Evolutionary conservation across 2,329 filamentous ascomycete species (phyloP).

Genomic region (Pseudogymnoascus sp.): DNA sequence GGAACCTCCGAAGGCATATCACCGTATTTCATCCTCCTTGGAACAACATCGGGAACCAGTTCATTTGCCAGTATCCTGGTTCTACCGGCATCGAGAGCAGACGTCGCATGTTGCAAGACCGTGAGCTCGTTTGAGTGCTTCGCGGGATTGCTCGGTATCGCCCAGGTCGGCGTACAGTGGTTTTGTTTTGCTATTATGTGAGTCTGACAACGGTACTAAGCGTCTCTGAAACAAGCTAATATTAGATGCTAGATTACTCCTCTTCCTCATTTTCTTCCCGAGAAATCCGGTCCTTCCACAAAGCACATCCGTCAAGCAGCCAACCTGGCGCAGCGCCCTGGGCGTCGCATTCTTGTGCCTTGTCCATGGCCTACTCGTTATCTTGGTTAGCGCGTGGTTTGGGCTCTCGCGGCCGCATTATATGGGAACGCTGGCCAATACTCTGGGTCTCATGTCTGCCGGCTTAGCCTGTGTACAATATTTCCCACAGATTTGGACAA

Average conservation of each 20-base stretch:
- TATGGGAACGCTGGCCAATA: constrained; percentile 74
- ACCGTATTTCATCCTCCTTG: constrained; percentile 91
- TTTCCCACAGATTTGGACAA: constrained; percentile 90
- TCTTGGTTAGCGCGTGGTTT: constrained; percentile 63
- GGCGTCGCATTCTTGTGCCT: constrained; percentile 66
- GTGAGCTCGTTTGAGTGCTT: constrained; percentile 76
- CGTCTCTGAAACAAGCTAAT: background rate
- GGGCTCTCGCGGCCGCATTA: constrained; percentile 54
- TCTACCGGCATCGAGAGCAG: constrained; percentile 71
- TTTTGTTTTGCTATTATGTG: constrained; percentile 87
- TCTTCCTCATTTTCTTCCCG: constrained; percentile 94
- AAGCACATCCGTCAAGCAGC: constrained; percentile 37
- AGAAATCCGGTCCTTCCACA: constrained; percentile 42
- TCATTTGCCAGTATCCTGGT: constrained; percentile 90
- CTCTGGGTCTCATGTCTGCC: constrained; percentile 73
- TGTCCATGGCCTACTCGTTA: constrained; percentile 64
- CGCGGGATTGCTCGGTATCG: constrained; percentile 78
- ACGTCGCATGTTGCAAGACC: constrained; percentile 79
- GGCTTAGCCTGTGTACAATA: constrained; percentile 82
- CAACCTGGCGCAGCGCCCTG: constrained; percentile 72
- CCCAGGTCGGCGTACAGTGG: constrained; percentile 89
- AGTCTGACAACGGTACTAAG: constrained; percentile 28
- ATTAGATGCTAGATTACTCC: constrained; percentile 56
- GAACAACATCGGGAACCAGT: constrained; percentile 79
- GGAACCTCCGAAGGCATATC: constrained; percentile 90